phyloP scores from a whole-genome alignment of 2,329 filamentous ascomycete species.

The Penicillium occitanis region DNA sequence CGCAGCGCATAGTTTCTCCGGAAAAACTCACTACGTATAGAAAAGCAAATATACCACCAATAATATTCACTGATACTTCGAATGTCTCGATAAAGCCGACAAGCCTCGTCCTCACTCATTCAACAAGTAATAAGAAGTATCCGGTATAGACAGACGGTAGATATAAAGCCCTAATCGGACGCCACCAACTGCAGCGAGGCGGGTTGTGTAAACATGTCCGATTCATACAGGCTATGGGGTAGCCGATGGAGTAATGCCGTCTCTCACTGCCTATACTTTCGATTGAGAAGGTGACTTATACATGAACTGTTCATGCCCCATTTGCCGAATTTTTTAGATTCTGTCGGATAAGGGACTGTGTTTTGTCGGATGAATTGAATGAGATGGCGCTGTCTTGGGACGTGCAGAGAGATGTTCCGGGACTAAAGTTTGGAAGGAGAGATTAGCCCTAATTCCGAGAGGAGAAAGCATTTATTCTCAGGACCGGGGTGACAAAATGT shows the following conservation, averaged over 20 bases:
- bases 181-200: too few species aligned
- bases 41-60: slow-evolving; percentile 3
- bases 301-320: background rate
- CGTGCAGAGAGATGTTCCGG: background rate
- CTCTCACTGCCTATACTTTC: background rate
- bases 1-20: background rate
- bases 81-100: background rate
- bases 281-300: background rate
- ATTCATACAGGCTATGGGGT: background rate
- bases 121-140: background rate
- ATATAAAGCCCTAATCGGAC: background rate
- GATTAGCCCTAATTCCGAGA: background rate
- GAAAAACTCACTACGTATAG: background rate
- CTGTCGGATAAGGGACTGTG: background rate
- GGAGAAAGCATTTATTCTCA: background rate
- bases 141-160: background rate
- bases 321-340: background rate
- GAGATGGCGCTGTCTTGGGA: background rate
- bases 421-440: background rate
- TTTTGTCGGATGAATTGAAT: background rate
- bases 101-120: background rate
- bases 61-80: background rate
- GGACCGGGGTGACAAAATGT: background rate
- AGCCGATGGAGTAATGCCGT: background rate
- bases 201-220: background rate